A percentile compares a stretch with the other conserved stretches of the same genome.
Evolutionary conservation across 305 asterid species (phyloP).

Genomic region (Fraxinus floribunda): DNA sequence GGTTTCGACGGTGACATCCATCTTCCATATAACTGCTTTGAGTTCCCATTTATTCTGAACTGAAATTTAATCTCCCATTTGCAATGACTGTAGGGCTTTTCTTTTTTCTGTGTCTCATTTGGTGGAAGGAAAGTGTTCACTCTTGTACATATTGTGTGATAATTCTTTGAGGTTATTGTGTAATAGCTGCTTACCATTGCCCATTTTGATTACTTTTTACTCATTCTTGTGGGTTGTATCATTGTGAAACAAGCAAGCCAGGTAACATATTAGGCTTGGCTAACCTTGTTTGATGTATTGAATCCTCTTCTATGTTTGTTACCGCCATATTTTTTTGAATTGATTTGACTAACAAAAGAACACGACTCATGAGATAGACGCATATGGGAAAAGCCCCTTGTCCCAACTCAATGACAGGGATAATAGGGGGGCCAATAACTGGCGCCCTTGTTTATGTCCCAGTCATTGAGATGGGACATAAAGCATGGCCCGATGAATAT

Average conservation of each 20-base stretch:
- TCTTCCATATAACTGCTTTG: slow-evolving; percentile 37
- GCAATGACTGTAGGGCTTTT: slow-evolving; percentile 39
- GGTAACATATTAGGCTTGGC: slow-evolving; percentile 9
- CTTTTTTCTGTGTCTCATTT: slow-evolving; percentile 2
- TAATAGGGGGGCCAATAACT: no score
- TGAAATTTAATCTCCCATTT: slow-evolving; percentile 33
- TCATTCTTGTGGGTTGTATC: slow-evolving; percentile 23
- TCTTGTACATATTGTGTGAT: slow-evolving; percentile 63
- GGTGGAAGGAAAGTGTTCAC: slow-evolving; percentile 34
- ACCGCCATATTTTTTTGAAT: not conserved
- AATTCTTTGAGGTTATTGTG: slow-evolving; percentile 49
- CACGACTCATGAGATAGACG: not conserved
- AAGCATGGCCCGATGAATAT: not conserved
- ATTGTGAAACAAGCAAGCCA: slow-evolving; percentile 5
- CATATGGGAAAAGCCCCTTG: not conserved
- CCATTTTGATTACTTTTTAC: slow-evolving; percentile 27
- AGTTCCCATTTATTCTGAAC: slow-evolving; percentile 29
- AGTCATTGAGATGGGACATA: no score
- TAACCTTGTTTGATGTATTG: not conserved
- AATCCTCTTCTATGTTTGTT: not conserved
- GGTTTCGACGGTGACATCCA: slow-evolving; percentile 26
- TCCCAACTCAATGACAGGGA: no score
- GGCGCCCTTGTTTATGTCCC: no score
- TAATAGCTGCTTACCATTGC: slow-evolving; percentile 33
- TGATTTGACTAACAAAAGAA: not conserved